Percentiles rank a stretch among this genome's conserved stretches.
Conservation (phyloP, 495 filamentous ascomycete species). For the Arthonia radiata region DNA sequence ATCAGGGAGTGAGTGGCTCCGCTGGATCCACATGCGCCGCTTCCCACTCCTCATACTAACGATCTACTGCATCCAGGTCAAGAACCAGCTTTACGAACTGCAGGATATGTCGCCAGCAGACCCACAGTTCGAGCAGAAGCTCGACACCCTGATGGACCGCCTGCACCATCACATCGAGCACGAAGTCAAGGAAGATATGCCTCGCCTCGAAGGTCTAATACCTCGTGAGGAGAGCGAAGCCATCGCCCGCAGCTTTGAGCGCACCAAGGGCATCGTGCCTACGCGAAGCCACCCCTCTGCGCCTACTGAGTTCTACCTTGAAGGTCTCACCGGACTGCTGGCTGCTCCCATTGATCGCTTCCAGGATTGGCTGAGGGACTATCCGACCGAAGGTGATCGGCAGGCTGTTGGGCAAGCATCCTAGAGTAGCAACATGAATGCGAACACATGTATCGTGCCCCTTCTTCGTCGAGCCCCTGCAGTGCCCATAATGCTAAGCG, state of each 20-base stretch:
- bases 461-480: no score
- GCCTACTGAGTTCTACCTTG: conserved; percentile 1
- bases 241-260: conserved; percentile 26
- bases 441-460: no score
- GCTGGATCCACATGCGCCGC: conserved; percentile 1
- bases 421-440: no score
- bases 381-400: no score
- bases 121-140: conserved; percentile 26
- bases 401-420: no score
- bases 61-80: conserved; percentile 22
- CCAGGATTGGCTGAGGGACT: no score
- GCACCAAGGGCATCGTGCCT: conserved; percentile 37
- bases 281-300: conserved; percentile 28
- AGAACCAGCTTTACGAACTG: conserved; percentile 33
- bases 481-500: no score
- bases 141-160: no score
- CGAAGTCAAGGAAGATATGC: no score
- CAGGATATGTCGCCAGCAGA: conserved; percentile 25
- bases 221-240: conserved; percentile 14
- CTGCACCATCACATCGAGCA: no score
- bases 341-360: conserved; percentile 1
- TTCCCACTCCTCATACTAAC: no score
- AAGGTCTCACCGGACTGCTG: conserved; percentile 1
- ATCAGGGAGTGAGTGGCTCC: conserved; percentile 21
- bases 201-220: conserved; percentile 22